These are phyloP conservation scores for Saitozyma podzolica DNA, from an alignment of 768 basidiomycete species.

Conservation along the genomic window DNA sequence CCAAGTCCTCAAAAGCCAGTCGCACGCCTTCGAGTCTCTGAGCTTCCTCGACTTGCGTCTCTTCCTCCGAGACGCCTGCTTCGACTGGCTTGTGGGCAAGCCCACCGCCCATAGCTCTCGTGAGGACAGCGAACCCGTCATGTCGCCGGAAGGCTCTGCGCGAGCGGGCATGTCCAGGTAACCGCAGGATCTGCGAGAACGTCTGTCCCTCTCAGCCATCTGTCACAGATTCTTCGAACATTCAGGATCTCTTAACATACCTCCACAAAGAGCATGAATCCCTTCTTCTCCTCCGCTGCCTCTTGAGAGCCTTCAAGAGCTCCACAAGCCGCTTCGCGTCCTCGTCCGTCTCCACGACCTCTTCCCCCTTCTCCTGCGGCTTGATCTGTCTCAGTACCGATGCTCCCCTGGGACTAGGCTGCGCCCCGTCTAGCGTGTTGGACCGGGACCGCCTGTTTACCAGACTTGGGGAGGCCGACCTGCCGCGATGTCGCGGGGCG, in stretches of 20 bases:
- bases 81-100: slow-evolving; percentile 15
- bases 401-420: neutral
- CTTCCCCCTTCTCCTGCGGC: slow-evolving; percentile 5
- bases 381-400: neutral
- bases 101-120: slow-evolving; percentile 11
- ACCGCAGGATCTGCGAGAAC: slow-evolving; percentile 30
- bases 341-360: slow-evolving; percentile 28
- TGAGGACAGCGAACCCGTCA: slow-evolving; percentile 28
- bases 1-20: slow-evolving; percentile 31
- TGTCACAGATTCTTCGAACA: too few relatives aligned
- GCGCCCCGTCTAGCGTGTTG: too few relatives aligned
- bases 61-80: slow-evolving; percentile 17
- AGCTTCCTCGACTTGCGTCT: slow-evolving; percentile 38
- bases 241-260: too few relatives aligned
- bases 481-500: slow-evolving; percentile 5
- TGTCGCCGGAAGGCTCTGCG: slow-evolving; percentile 35
- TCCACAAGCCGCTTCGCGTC: slow-evolving; percentile 23
- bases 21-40: slow-evolving; percentile 42
- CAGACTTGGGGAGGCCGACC: too few relatives aligned
- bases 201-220: slow-evolving; percentile 19
- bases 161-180: slow-evolving; percentile 18
- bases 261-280: slow-evolving; percentile 37
- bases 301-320: slow-evolving; percentile 27
- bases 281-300: slow-evolving; percentile 9
- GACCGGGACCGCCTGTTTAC: too few relatives aligned